Evolutionary conservation across 2,329 filamentous ascomycete genomes (phyloP), one percentile per base, ranked within the genome.

Genomic region (Pyrenophora seminiperda): DNA sequence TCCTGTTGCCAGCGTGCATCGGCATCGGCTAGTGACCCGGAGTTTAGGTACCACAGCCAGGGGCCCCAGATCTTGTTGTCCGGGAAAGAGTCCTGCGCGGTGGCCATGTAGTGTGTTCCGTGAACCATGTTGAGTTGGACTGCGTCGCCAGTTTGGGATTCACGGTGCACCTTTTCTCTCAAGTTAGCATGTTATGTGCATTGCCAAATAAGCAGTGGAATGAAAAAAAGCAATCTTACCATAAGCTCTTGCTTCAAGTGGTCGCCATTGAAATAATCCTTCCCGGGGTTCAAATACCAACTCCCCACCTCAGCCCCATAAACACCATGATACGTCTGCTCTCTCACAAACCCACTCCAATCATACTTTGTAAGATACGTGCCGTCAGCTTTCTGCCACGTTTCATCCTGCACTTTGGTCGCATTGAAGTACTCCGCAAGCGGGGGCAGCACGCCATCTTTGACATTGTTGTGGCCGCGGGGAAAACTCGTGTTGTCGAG

Each of bases 61-160:
- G 72, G 72, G 0, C 72, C 72, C 71, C 70, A 74, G 19, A 65
- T 56, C 42, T 72, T 73, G 20, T 66, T 67, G 20, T 73, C 70
- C 0, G 75, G 61, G 43, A 71, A 71, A 1, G 55, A 48, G 42
- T 71, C 69, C 18, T 59, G 63, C 0, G 66, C 64, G 2, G 61
- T 38, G 22, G 68, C 67, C 43, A 71, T 68, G 57, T 62, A 73
- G 38, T 73, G 70, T 0, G 79, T 81, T 27, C 79, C 80, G 55
- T 82, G 79, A 27, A 82, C 73, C 76, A 82, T 80, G 61, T 82
- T 82, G 30, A 82, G 67, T 52, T 81, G 77, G 2, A 82, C 79
- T 1, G 74, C 73, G 50, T 82, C 79, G 4, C 79, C 79, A 0
- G 78, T 80, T 5, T 68, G 56, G 3, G 74, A 78, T 57, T 82